Percentiles rank a stretch among this genome's conserved stretches.
phyloP scores from a whole-genome alignment of 129 eudicot species.

The Calendula officinalis region DNA sequence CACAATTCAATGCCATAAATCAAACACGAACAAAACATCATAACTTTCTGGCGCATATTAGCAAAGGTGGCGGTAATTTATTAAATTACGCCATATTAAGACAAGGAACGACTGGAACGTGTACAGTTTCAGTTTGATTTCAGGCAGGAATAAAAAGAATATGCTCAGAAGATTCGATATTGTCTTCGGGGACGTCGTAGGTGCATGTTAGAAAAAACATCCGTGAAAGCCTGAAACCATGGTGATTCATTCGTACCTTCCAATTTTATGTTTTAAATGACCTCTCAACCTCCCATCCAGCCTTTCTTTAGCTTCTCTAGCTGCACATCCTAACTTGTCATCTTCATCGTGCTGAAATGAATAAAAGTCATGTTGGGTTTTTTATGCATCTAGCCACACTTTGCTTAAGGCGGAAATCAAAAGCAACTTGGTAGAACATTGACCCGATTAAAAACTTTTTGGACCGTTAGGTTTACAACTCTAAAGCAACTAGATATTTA shows the following conservation, averaged over 20 bases:
- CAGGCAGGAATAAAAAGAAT: too few species aligned
- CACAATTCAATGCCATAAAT: conserved; percentile 2
- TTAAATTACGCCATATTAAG: not conserved
- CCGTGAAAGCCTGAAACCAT: not conserved
- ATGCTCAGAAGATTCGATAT: not conserved
- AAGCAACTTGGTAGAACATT: too few species aligned
- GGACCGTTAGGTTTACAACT: too few species aligned
- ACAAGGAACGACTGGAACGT: too few species aligned
- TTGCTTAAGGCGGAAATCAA: too few species aligned
- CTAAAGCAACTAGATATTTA: too few species aligned
- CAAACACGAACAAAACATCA: too few species aligned
- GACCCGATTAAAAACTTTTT: too few species aligned
- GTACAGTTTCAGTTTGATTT: not conserved
- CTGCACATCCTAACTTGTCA: conserved; percentile 47
- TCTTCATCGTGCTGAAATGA: conserved; percentile 38
- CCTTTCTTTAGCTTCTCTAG: conserved; percentile 68
- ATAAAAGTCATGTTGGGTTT: not conserved
- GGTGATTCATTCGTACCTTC: conserved; percentile 24
- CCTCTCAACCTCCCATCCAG: conserved; percentile 56
- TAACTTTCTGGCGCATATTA: conserved; percentile 2
- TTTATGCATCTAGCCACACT: too few species aligned
- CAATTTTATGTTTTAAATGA: conserved; percentile 32
- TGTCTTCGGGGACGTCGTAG: not conserved
- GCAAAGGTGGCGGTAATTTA: not conserved
- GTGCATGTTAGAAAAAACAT: conserved; percentile 6